Percentiles rank a stretch among this genome's conserved stretches.
Conservation (phyloP, 1,284 basidiomycete species). For the Heimioporus retisporus region DNA sequence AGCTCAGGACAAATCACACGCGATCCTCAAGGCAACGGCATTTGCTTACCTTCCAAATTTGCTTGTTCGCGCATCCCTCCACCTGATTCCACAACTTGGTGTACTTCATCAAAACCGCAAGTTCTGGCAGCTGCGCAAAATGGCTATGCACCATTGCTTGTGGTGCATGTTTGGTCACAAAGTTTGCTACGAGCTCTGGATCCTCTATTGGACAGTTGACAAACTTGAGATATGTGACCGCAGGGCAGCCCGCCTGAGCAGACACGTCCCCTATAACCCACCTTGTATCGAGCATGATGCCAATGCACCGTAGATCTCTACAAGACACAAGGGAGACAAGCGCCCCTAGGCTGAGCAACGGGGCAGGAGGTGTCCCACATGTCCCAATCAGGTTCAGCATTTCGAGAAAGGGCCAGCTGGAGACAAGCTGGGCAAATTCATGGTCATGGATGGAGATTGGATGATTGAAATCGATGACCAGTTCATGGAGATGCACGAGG, state of each 20-base stretch:
- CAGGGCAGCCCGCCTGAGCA: not conserved
- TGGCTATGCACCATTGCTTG: too few relatives aligned
- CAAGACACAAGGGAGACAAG: not conserved
- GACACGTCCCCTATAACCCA: not conserved
- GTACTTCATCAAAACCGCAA: too few relatives aligned
- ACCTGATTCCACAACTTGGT: too few relatives aligned
- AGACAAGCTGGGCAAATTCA: conserved; percentile 6
- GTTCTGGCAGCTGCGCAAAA: too few relatives aligned
- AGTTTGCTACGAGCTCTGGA: too few relatives aligned
- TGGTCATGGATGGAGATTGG: conserved; percentile 1
- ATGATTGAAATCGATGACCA: conserved; percentile 3
- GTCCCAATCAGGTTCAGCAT: not conserved
- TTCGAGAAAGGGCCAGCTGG: conserved; percentile 6
- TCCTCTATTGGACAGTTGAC: not conserved
- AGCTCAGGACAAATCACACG: too few relatives aligned
- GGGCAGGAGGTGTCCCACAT: not conserved
- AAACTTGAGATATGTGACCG: not conserved
- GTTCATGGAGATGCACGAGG: conserved; percentile 11
- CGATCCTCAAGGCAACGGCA: too few relatives aligned
- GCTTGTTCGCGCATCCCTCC: too few relatives aligned
- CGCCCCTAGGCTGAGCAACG: not conserved
- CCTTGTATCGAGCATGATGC: conserved; percentile 7
- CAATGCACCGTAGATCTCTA: not conserved
- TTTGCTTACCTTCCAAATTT: too few relatives aligned
- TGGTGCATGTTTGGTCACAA: too few relatives aligned